A percentile compares a stretch with the other conserved stretches of the same genome.
Conservation (phyloP, 2,329 filamentous ascomycete genomes). For the Fusarium bactridioides region DNA sequence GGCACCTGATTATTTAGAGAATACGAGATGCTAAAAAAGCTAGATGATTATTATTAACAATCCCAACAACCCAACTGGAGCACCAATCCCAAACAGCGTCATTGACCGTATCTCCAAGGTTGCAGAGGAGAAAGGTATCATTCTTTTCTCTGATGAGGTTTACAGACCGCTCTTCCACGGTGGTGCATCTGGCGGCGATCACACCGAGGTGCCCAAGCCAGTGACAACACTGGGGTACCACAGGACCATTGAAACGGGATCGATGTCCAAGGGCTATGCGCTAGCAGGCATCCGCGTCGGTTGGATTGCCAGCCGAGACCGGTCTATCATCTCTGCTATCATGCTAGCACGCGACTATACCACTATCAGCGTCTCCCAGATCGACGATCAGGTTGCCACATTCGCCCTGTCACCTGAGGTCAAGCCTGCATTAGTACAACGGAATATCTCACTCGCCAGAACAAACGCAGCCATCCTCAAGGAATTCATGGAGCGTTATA, state of each 20-base stretch:
- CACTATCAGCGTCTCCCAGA: slow-evolving; percentile 81
- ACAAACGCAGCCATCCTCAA: slow-evolving; percentile 73
- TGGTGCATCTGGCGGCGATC: slow-evolving; percentile 54
- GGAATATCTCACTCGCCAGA: slow-evolving; percentile 69
- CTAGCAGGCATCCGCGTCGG: slow-evolving; percentile 83
- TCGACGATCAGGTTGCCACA: slow-evolving; percentile 80
- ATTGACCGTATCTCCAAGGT: slow-evolving; percentile 69
- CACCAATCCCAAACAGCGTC: slow-evolving; percentile 67
- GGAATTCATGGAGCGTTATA: slow-evolving; percentile 70
- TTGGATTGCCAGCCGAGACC: slow-evolving; percentile 77
- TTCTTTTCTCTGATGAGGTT: slow-evolving; percentile 80
- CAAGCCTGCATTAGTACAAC: slow-evolving; percentile 53
- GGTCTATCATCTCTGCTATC: slow-evolving; percentile 67
- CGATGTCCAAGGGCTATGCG: slow-evolving; percentile 85
- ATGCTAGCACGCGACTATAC: slow-evolving; percentile 79
- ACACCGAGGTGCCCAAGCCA: slow-evolving; percentile 62
- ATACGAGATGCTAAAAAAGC: not conserved
- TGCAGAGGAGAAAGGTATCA: slow-evolving; percentile 68
- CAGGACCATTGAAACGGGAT: slow-evolving; percentile 76
- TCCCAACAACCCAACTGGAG: slow-evolving; percentile 84
- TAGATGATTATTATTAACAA: slow-evolving; percentile 67
- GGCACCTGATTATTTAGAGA: accelerated
- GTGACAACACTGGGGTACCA: slow-evolving; percentile 75
- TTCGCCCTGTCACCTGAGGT: slow-evolving; percentile 70
- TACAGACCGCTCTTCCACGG: slow-evolving; percentile 85